phyloP scores from a whole-genome alignment of 768 basidiomycete genomes.

The Mycena leptocephala region DNA sequence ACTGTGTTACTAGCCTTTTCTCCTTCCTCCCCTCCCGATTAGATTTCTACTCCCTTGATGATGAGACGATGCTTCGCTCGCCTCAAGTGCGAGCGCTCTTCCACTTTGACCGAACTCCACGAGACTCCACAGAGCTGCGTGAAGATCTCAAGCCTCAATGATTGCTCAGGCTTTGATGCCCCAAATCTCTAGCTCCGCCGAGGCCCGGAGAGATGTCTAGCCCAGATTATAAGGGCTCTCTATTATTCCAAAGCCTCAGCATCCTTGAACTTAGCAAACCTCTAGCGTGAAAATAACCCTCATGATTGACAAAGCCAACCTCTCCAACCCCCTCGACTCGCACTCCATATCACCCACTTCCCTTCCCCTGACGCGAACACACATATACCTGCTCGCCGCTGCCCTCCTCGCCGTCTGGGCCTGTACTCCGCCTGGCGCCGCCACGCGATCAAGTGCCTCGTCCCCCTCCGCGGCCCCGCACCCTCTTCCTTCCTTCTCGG shows the following conservation, averaged over 20 bases:
- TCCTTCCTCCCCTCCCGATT: background rate
- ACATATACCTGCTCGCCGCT: background rate
- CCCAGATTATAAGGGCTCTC: background rate
- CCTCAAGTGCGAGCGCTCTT: background rate
- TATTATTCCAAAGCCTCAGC: background rate
- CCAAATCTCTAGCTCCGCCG: background rate
- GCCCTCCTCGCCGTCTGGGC: background rate
- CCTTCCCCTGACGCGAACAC: background rate
- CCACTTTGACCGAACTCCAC: background rate
- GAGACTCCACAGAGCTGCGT: constrained; percentile 6
- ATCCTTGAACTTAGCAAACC: background rate
- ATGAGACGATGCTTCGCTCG: background rate
- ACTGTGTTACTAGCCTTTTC: background rate
- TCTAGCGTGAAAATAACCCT: background rate
- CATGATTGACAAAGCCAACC: constrained; percentile 15
- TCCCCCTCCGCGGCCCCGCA: constrained; percentile 16
- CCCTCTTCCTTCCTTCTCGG: constrained; percentile 14
- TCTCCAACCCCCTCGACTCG: background rate
- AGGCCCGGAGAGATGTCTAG: background rate
- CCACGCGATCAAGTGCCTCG: constrained; percentile 17
- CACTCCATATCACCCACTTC: background rate
- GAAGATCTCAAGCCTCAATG: background rate
- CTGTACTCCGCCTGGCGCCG: constrained; percentile 22
- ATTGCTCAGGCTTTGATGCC: too few species aligned
- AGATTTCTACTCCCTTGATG: background rate